Base-by-base conservation (phyloP, 768 basidiomycete genomes). In the Pisolithus orientalis region DNA sequence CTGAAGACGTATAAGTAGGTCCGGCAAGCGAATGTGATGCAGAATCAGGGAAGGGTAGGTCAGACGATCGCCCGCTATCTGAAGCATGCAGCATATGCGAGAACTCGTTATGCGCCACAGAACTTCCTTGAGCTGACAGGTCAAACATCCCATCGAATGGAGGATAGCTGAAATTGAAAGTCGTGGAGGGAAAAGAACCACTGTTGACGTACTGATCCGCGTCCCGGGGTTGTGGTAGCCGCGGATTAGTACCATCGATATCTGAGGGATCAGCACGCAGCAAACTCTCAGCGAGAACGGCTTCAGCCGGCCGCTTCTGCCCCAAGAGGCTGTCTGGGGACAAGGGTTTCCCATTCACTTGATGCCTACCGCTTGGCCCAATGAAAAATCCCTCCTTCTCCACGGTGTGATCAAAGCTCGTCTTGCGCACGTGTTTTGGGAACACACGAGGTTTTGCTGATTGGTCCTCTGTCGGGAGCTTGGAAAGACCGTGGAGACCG, bases 391-490 rank as follows among this genome's bases (percentile, higher is more conserved):
- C 80, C 55, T 85, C 83, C 57, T 79, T 80, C 37, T 80, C 78
- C 39, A 94, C 85, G 4, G 93, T 94, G 69, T 94, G 93, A 68
- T 96, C 93, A 66, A 94, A 95, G 69, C 90, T 93, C 44, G 93
- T 91, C 75, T 96, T 96, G 55, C 93, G 82, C 53, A 92, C 90
- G 68, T 88, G 87, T 54, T 86, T 80, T 49, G 93, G 90, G 65
- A 93, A 90, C 29, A 77, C 69, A 56, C 77, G 82, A 58, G 75
- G 62, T 55, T 71, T 71, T 47, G 67, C 61, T 53, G 71, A 61
- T 25, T 62, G 59, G 59, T 67, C 56, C 55, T 76, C 57, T 55
- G 51, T 56, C 47, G 61, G 61, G 49, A 56, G 59, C 47, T 68
- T 69, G 45, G 77, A 72, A 48, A 71, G 71, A 47, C 84, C 83